Percentiles rank a stretch among this genome's conserved stretches.
Conservation (phyloP, 1,284 basidiomycete species). For the Neonothopanus nambi region DNA sequence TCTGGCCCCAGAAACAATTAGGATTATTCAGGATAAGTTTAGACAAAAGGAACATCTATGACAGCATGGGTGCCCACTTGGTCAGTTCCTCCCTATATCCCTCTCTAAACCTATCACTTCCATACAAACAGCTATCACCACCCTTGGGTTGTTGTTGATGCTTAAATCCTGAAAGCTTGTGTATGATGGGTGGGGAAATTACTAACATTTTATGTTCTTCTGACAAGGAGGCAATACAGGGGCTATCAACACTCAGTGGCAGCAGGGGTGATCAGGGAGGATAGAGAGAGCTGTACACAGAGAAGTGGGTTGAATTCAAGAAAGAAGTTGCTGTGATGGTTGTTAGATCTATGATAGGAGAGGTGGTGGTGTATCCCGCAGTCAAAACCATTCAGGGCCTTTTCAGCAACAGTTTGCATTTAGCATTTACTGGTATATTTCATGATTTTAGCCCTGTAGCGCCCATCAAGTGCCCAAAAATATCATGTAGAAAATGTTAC, state of each 20-base stretch:
- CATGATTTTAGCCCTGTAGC: too few species aligned
- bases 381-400: conserved; percentile 97
- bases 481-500: too few species aligned
- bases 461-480: too few species aligned
- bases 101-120: too few species aligned
- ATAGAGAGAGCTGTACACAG: conserved; percentile 81
- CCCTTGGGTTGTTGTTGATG: conserved; percentile 90
- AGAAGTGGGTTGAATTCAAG: conserved; percentile 89
- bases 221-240: too few species aligned
- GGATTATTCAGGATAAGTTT: conserved; percentile 95
- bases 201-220: too few species aligned
- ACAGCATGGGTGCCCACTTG: conserved; percentile 26
- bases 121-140: conserved; percentile 39
- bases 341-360: conserved; percentile 76
- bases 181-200: conserved; percentile 96
- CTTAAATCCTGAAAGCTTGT: conserved; percentile 93
- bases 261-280: too few species aligned
- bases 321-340: conserved; percentile 98
- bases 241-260: too few species aligned
- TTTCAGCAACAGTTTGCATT: too few species aligned
- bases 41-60: conserved; percentile 83
- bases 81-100: too few species aligned
- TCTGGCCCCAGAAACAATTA: conserved; percentile 84
- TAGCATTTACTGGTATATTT: too few species aligned
- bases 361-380: conserved; percentile 84